A percentile compares a stretch with the other conserved stretches of the same genome.
Conservation (phyloP, 2,329 filamentous ascomycete genomes). For the Aspergillus sp. region DNA sequence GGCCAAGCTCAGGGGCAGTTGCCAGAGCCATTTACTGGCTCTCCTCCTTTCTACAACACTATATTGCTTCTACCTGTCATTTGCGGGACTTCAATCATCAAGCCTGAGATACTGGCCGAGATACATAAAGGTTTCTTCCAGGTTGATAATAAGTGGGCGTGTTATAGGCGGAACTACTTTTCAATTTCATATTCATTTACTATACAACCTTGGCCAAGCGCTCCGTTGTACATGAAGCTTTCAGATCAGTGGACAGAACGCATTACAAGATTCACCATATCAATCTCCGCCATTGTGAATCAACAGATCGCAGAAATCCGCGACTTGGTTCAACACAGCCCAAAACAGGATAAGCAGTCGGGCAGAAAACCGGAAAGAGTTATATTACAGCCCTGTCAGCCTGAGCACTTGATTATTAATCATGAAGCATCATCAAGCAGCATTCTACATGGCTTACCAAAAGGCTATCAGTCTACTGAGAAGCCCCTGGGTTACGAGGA, state of each 20-base stretch:
- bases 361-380: conserved; percentile 71
- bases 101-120: conserved; percentile 72
- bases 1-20: conserved; percentile 31
- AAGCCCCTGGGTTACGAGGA: conserved; percentile 40
- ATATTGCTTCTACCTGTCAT: conserved; percentile 37
- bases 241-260: conserved; percentile 51
- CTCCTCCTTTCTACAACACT: conserved; percentile 48
- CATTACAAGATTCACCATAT: conserved; percentile 77
- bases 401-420: conserved; percentile 46
- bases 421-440: conserved; percentile 25
- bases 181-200: conserved; percentile 78
- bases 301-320: conserved; percentile 73
- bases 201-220: conserved; percentile 62
- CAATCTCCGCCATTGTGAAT: conserved; percentile 79
- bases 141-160: conserved; percentile 82
- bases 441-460: conserved; percentile 30
- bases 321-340: conserved; percentile 85
- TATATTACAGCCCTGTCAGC: conserved; percentile 66
- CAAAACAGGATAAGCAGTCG: conserved; percentile 86
- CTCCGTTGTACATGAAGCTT: conserved; percentile 60
- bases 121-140: conserved; percentile 90
- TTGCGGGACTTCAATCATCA: conserved; percentile 52
- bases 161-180: conserved; percentile 90
- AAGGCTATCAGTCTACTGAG: conserved; percentile 25
- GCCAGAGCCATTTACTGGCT: conserved; percentile 36